Base-by-base conservation (phyloP, 495 filamentous ascomycete genomes). In the Penicillium soppii region DNA sequence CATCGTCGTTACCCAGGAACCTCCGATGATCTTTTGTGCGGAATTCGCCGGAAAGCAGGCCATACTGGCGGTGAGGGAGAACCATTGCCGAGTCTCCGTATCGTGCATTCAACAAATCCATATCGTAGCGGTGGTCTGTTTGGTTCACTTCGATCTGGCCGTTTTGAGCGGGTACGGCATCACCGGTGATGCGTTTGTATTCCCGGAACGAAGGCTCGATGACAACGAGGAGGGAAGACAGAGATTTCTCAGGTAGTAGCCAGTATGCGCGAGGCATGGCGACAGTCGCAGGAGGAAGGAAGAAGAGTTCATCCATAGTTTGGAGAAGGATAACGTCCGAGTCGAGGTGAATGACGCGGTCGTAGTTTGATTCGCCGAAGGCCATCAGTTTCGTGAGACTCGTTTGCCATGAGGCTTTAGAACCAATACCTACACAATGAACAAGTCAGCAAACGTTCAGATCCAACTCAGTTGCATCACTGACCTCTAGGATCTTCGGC, bases 211-310 rank as follows among this genome's bases (percentile, higher is more conserved):
- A 82, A 0, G 88, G 87, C 38, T 84, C 67, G 29, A 91, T 66
- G 13, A 91, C 75, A 53, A 89, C 74, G 25, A 92, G 47, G 12
- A 85, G 79, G 5, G 82, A 86, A 0, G 78, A 80, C 9, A 91
- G 72, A 1, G 71, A 70, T 23, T 76, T 74, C 0, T 80, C 67
- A 0, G 83, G 77, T 13, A 81, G 68, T 4, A 81, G 67, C 87
- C 87, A 91, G 66, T 91, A 89, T 2, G 86, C 85, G 15, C 85
- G 78, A 5, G 85, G 80, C 76, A 90, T 86, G 13, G 83, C 82
- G 5, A 85, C 74, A 0, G 75, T 68, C 4, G 76, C 67, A 2
- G 73, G 59, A 0, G 86, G 88, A n/a, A 88, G 72, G 50, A 85
- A 74, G 71, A 91, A 90, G 2, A 91, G 73, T 52, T 90, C 86